These are phyloP conservation scores for Colletotrichum sp. DNA, from an alignment of 2,329 filamentous ascomycete species.

Conservation along the genomic window DNA sequence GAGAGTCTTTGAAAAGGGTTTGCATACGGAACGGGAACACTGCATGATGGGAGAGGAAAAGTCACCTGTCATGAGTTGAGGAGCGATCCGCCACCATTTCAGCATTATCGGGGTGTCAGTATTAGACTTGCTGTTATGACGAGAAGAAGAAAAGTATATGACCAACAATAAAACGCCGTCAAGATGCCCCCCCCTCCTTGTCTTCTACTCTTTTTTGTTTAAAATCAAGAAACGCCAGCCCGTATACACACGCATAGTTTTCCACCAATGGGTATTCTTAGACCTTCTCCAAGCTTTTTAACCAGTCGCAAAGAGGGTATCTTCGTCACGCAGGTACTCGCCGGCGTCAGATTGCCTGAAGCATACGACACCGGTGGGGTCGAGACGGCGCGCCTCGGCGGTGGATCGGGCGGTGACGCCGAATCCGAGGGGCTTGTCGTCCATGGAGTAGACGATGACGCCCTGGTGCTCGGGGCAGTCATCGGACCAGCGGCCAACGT, in stretches of 20 bases:
- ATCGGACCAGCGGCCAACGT: conserved; percentile 82
- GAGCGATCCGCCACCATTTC: neutral
- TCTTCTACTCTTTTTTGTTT: conserved; percentile 13
- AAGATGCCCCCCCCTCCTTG: conserved; percentile 11
- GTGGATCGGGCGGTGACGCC: conserved; percentile 90
- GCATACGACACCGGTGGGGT: conserved; percentile 87
- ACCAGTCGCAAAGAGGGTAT: conserved; percentile 65
- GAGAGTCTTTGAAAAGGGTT: neutral
- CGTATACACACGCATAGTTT: neutral
- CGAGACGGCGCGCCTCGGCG: conserved; percentile 80
- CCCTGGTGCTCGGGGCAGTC: conserved; percentile 95
- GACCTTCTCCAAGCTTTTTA: conserved; percentile 29
- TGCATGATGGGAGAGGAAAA: neutral
- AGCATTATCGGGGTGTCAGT: neutral
- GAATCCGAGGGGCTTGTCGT: conserved; percentile 92
- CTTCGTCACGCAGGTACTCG: conserved; percentile 89
- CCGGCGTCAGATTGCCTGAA: conserved; percentile 95
- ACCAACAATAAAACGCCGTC: conserved; percentile 18
- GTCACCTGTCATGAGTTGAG: neutral
- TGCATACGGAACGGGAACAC: neutral
- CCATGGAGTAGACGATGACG: conserved; percentile 88
- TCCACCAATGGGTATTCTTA: neutral
- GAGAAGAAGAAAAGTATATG: neutral
- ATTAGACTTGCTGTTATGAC: neutral
- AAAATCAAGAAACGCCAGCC: conserved; percentile 14